A percentile compares a stretch with the other conserved stretches of the same genome.
Evolutionary conservation across 2,329 filamentous ascomycete species (phyloP).

Genomic region (Colletotrichum paranaense): DNA sequence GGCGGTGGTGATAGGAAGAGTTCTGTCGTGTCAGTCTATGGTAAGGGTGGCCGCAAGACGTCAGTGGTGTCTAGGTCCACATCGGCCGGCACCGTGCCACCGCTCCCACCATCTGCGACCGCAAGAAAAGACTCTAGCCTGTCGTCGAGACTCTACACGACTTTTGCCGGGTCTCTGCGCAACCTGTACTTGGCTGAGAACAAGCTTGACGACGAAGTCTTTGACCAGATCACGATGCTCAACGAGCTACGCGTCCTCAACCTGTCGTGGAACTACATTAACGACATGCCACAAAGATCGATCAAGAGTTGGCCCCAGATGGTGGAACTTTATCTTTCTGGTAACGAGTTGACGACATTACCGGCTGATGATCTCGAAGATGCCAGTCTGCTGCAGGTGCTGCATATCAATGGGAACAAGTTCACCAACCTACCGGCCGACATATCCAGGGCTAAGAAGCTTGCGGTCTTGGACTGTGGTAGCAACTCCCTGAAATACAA

Average conservation of each 20-base stretch:
- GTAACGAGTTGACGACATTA: conserved; percentile 91
- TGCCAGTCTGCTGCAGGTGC: conserved; percentile 84
- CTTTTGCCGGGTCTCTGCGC: conserved; percentile 87
- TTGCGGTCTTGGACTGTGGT: conserved; percentile 92
- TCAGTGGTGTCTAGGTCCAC: conserved; percentile 80
- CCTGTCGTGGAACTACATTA: conserved; percentile 93
- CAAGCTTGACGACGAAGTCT: conserved; percentile 91
- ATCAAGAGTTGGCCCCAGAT: conserved; percentile 92
- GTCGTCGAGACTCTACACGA: conserved; percentile 82
- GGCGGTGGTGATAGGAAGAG: conserved; percentile 76
- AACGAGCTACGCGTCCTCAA: conserved; percentile 90
- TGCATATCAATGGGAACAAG: conserved; percentile 97
- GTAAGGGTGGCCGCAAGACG: conserved; percentile 84
- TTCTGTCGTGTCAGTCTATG: conserved; percentile 84
- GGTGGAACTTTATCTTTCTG: conserved; percentile 92
- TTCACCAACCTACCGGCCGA: conserved; percentile 97
- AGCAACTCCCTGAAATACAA: conserved; percentile 98
- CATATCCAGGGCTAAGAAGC: conserved; percentile 91
- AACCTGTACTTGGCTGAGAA: conserved; percentile 94
- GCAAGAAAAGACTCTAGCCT: conserved; percentile 89
- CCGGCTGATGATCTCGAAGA: conserved; percentile 96
- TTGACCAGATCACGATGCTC: conserved; percentile 87
- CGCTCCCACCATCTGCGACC: conserved; percentile 64
- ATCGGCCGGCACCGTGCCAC: conserved; percentile 56
- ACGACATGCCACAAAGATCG: conserved; percentile 89